A percentile compares a stretch with the other conserved stretches of the same genome.
phyloP scores from a whole-genome alignment of 768 basidiomycete genomes.

The Suillus placidus region DNA sequence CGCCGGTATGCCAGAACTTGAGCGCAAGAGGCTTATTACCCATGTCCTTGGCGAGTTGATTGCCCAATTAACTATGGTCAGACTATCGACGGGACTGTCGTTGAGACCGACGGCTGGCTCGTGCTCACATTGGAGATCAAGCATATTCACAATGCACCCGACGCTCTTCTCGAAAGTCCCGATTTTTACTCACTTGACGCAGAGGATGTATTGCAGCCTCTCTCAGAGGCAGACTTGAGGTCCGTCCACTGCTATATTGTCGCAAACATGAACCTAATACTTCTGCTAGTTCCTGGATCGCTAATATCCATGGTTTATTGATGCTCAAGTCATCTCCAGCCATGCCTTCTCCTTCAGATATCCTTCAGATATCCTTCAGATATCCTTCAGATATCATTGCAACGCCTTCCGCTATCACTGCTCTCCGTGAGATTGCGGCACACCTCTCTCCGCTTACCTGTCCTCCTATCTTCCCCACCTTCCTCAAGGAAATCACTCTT shows the following conservation, averaged over 20 bases:
- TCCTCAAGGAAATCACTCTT: too few species aligned
- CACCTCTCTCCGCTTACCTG: too few species aligned
- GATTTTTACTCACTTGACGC: constrained; percentile 51
- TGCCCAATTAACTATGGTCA: constrained; percentile 62
- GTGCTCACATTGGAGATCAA: constrained; percentile 70
- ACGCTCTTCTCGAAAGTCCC: constrained; percentile 42
- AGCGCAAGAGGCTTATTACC: constrained; percentile 67
- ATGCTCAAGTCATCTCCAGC: constrained; percentile 52
- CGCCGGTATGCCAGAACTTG: constrained; percentile 69
- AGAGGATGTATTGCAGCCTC: constrained; percentile 32
- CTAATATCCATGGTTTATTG: constrained; percentile 67
- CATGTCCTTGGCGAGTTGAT: constrained; percentile 66
- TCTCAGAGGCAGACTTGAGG: constrained; percentile 59
- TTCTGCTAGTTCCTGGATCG: constrained; percentile 53
- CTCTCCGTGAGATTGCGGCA: constrained; percentile 72
- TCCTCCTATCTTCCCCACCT: too few species aligned
- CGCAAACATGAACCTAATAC: constrained; percentile 3
- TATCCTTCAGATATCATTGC: constrained; percentile 53
- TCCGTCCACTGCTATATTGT: constrained; percentile 29
- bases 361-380: too few species aligned
- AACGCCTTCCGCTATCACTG: constrained; percentile 60
- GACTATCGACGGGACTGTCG: constrained; percentile 47
- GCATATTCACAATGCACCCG: constrained; percentile 56
- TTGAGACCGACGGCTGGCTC: constrained; percentile 77
- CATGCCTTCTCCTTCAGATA: constrained; percentile 32